Evolutionary conservation across 768 basidiomycete species (phyloP), one percentile per base, ranked within the genome.

Genomic region (Termitomyces sp.): DNA sequence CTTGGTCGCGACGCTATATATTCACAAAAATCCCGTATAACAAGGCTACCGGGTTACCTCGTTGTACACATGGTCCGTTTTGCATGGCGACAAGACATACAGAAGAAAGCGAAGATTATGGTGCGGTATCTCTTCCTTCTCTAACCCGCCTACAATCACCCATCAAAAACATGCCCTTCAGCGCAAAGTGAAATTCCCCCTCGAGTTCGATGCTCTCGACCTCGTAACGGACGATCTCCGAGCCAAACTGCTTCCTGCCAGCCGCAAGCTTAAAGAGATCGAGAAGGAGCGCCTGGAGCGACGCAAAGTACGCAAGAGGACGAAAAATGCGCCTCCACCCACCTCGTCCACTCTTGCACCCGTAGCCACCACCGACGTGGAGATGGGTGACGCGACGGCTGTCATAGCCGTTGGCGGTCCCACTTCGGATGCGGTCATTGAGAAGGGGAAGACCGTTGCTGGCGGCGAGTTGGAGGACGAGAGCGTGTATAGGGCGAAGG

Each of bases 21-120:
- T 75, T 85, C 78, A 22, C 87, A 92, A 66, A 85, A 82, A 37
- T 88, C 90, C 4, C 86, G 94, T 9, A 66, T 99, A 51, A 84
- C 91, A 12, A 83, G 95, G 22, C 76, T 98, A 13, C 97, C 97
- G 0, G 71, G 83, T 5, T 95, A 91, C 66, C 81, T 97, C 22
- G 86, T 88, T 5, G 84, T 98, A 4, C 94, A 98, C 65, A 92
- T 98, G 89, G 94, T 95, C 13, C 90, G 97, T 48, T 99, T 98
- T 70, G 88, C 87, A 55, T 99, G 97, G 97, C 78, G 92, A 59
- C 78, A 83, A 37, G 97, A 98, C 63, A 94, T 97, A 58, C 73
- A 73, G 52, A 93, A 88, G 77, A 98, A 98, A 68, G 86, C 96
- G 2, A 98, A 99, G 75, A 96, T 98, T 69, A 94, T 99, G 96